Evolutionary conservation across 225 moss, liverwort and hornwort genomes (phyloP), one percentile per base, ranked within the genome.

Genomic region (Pseudisothecium myosuroides): DNA sequence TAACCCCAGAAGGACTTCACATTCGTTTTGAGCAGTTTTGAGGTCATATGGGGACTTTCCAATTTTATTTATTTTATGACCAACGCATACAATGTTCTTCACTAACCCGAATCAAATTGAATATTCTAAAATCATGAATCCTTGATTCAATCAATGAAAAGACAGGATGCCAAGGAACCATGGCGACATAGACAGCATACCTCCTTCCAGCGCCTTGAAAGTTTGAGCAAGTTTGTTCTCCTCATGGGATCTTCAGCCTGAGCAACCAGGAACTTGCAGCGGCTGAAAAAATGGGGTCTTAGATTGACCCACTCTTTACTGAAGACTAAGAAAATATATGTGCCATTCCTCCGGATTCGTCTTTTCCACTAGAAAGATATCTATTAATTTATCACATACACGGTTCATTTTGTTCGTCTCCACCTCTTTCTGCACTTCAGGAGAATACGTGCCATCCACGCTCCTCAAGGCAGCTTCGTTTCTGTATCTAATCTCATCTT

Each of bases 221-320:
- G 91, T 66, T 83, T 90, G 80, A 93, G 93, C 55, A 93, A 41
- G 80, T 86, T 90, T 39, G 91, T 75, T 72, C 88, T 90, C 80
- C 83, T 90, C 91, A 86, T 83, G 65, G 88, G 98, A 85, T 96
- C 93, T 54, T 94, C 90, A 63, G 94, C 89, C 45, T 84, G 87
- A 28, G 88, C 90, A 84, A 94, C 95, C 64, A 92, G 94, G 16
- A 83, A 61, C 88, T 87, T 92, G 89, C 98, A 98, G 39, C 96
- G 94, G 83, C 91, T 90, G 88, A 94, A 98, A 75, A 98, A 98
- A 87, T 95, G 87, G 47, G 94, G 94, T 84, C 96, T 91, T 49
- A 98, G 93, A 36, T 93, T 96, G 39, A 86, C 64, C 98, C 96
- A 98, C 84, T 98, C 96, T 75, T 92, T 93, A 93, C 96, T 98